Evolutionary conservation across 441 rosid species (phyloP), one percentile per base, ranked within the genome.

Genomic region (Iberis amara): DNA sequence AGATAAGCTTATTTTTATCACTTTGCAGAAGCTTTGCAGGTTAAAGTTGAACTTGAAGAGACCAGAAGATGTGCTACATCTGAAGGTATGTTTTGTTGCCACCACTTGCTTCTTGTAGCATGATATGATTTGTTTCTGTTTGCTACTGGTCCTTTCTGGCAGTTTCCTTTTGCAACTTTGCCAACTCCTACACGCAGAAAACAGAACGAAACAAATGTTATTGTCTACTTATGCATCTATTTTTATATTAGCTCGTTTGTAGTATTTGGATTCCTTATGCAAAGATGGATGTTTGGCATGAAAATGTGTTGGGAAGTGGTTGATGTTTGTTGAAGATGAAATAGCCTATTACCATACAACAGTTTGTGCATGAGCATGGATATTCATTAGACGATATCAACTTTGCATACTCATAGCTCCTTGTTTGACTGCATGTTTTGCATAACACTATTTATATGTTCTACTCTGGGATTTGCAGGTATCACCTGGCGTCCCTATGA

Each of bases 11-110:
- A 39, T 40, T 33, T 46, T 6, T 31, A 37, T 59, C 32, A 15
- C 56, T 68, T 50, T 68, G 57, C 96, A 94, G 99, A 77, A 75
- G 82, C 75, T 53, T 62, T 94, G 78, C 83, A 79, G 61, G 73
- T 78, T 66, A 73, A 72, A 11, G 79, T 94, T 76, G 83, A 79
- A 57, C 55, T 24, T 42, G 73, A 52, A 4, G 74, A 73, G 52
- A 76, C 71, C 75, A 76, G 74, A 62, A 68, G 52, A 59, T 83
- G 72, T 72, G 73, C 51, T 59, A 66, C 62, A 39, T 63, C 69
- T 65, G 88, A 82, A 83, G 97, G 97, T 89, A 76, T 48, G 46
- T 57, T 51, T 45, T 31, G 8, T 54, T 41, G 23, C 11, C 52
- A 49, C 62, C 54, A 42, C 59, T 27, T 43, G 56, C 53, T 28